Evolutionary conservation across 2,329 filamentous ascomycete species (phyloP).

Genomic region (Aspergillus nomiae): DNA sequence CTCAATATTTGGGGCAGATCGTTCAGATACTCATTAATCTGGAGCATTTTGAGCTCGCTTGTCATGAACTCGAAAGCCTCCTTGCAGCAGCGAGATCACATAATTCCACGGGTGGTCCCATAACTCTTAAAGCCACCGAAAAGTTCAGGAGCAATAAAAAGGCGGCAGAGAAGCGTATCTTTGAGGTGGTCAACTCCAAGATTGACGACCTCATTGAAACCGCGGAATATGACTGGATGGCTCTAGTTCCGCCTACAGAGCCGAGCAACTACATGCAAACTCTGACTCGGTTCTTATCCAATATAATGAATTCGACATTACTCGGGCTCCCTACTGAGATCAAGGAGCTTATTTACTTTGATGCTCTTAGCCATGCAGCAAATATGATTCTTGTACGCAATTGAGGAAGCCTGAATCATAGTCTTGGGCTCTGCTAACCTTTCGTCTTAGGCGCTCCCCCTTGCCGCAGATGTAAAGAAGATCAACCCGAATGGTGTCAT

Average conservation of each 20-base stretch:
- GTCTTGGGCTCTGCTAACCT: conserved; percentile 14
- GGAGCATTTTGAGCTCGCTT: conserved; percentile 94
- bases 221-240: conserved; percentile 91
- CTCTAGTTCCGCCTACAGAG: conserved; percentile 64
- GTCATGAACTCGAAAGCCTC: conserved; percentile 82
- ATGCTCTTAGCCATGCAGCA: conserved; percentile 87
- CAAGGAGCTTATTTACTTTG: conserved; percentile 97
- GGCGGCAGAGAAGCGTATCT: conserved; percentile 94
- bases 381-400: conserved; percentile 73
- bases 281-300: conserved; percentile 85
- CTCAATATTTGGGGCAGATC: conserved; percentile 95
- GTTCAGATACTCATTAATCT: conserved; percentile 98
- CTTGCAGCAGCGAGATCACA: conserved; percentile 83
- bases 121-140: conserved; percentile 79
- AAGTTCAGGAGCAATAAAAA: conserved; percentile 90
- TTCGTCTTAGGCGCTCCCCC: conserved; percentile 65
- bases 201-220: conserved; percentile 97
- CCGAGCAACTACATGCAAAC: conserved; percentile 96
- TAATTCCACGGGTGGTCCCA: conserved; percentile 73
- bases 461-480: conserved; percentile 75
- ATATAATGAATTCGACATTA: conserved; percentile 95
- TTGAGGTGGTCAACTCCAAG: conserved; percentile 97
- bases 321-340: conserved; percentile 92
- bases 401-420: conserved; percentile 9
- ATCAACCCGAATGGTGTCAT: conserved; percentile 87